Evolutionary conservation across 345 rosid genomes (phyloP).

Genomic region (Camelina hispida): DNA sequence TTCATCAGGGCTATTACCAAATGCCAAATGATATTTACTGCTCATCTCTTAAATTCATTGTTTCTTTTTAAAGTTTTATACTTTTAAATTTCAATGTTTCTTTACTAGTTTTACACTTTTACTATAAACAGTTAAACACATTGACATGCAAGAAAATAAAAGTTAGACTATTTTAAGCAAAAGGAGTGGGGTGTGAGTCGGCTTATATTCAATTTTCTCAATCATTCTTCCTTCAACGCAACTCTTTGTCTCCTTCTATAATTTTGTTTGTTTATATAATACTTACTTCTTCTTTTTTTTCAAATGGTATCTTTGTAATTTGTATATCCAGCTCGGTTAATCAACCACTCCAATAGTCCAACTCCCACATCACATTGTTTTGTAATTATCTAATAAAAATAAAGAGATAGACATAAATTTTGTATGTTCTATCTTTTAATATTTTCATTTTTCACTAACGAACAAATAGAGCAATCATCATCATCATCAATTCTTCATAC

Average conservation of each 20-base stretch:
- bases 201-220: slow-evolving; percentile 16
- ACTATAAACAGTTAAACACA: background rate
- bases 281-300: background rate
- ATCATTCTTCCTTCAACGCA: slow-evolving; percentile 39
- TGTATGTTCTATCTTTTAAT: background rate
- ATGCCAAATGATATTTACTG: background rate
- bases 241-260: slow-evolving; percentile 33
- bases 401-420: background rate
- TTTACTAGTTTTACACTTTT: background rate
- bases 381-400: slow-evolving; percentile 7
- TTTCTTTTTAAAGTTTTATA: background rate
- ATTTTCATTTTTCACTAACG: slow-evolving; percentile 26
- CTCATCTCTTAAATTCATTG: background rate
- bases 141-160: background rate
- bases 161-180: no score
- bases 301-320: slow-evolving; percentile 18
- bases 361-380: slow-evolving; percentile 35
- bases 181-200: slow-evolving; percentile 15
- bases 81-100: no score
- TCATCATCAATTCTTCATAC: slow-evolving; percentile 39
- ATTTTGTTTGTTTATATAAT: background rate
- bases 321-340: slow-evolving; percentile 24
- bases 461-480: slow-evolving; percentile 40
- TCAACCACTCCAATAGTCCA: slow-evolving; percentile 35
- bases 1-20: no score